Evolutionary conservation across 2,329 filamentous ascomycete species (phyloP), one percentile per base, ranked within the genome.

Genomic region (Leptoxyphium fumago): DNA sequence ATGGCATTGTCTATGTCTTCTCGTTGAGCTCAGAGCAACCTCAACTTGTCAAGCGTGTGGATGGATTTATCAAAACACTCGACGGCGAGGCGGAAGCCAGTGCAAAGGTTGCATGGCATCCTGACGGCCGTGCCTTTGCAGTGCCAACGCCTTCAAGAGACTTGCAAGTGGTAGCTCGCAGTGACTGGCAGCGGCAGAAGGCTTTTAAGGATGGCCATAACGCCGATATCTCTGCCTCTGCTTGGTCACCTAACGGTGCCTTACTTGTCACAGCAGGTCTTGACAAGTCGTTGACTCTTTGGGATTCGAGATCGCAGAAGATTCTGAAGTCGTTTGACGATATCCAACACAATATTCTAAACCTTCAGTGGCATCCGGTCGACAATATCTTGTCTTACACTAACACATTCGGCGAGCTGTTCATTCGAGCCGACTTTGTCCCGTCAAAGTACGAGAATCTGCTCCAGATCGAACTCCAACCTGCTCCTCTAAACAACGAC

Each of bases 231-330:
- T 94, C 86, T 0, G 83, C 88, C 2, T 66, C 93, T 30, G 79
- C 84, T 30, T 98, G 91, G 91, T 94, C 89, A 11, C 86, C 87
- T 1, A 98, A 98, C 58, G 91, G 91, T 34, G 84, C 88, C 1
- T 71, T 98, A 55, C 70, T 98, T 17, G 86, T 80, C 13, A 75
- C 71, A 14, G 71, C 74, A 4, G 71, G 69, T n/a, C 63, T 69
- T 29, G 68, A 73, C 51, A 67, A 73, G 15, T 84, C 78, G 58
- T 65, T 93, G 3, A 61, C 83, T 21, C 68, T 98, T 2, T 98
- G 93, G 91, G 86, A 95, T 57, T 82, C 84, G 1, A 87, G 82
- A 61, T 85, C 84, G 1, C 89, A 95, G 62, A 84, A 77, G 42
- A 73, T 94, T 29, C 65, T 96, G 44, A 79, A 82, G 46, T 79